These are phyloP conservation scores for Quercus agrifolia DNA, from an alignment of 306 rosid species.

Conservation along the genomic window DNA sequence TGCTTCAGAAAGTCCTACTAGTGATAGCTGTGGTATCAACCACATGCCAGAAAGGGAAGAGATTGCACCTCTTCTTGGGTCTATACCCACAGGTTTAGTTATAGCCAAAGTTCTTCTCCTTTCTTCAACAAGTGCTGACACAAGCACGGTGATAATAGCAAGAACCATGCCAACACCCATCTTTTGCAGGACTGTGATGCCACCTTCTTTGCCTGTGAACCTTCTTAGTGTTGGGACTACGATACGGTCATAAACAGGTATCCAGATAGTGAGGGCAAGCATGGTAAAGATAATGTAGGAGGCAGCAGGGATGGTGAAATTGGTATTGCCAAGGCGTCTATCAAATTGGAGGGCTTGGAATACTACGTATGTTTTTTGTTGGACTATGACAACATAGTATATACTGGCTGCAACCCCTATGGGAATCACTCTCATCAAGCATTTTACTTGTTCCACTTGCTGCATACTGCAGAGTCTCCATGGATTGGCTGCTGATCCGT, in stretches of 20 bases:
- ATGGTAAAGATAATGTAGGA: conserved; percentile 57
- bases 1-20: conserved; percentile 59
- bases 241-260: conserved; percentile 67
- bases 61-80: conserved; percentile 61
- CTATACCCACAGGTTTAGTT: conserved; percentile 45
- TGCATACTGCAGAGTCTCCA: conserved; percentile 78
- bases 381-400: conserved; percentile 36
- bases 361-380: conserved; percentile 54
- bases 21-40: conserved; percentile 63
- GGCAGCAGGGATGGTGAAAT: conserved; percentile 68
- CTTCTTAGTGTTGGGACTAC: conserved; percentile 52
- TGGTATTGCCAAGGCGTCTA: conserved; percentile 43
- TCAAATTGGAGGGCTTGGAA: conserved; percentile 87
- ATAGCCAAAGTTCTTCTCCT: conserved; percentile 50
- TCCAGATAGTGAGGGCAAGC: conserved; percentile 58
- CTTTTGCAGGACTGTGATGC: conserved; percentile 74
- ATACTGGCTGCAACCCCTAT: conserved; percentile 52
- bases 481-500: conserved; percentile 69
- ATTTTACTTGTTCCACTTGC: conserved; percentile 86
- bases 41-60: conserved; percentile 73
- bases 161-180: conserved; percentile 65
- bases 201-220: conserved; percentile 56
- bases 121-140: conserved; percentile 55
- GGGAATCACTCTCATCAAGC: conserved; percentile 68
- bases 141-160: conserved; percentile 35